Conservation (phyloP, 192 early-diverging fungal species). For the Umbelopsis isabellina region DNA sequence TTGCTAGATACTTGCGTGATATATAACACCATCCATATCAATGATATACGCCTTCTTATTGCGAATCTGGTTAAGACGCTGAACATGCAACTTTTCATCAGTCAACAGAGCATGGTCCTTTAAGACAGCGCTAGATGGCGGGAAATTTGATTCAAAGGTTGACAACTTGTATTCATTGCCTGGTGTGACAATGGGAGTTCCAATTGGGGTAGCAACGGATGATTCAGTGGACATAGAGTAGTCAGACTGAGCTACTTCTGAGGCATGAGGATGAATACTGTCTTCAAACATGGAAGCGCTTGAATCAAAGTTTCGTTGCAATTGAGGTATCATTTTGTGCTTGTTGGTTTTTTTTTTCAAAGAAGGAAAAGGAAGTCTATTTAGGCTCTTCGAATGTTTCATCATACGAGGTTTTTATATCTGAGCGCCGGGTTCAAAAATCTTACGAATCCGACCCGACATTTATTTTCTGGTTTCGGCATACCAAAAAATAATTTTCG, state of each 20-base stretch:
- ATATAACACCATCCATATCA: slow-evolving; percentile 64
- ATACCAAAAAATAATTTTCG: too few relatives aligned
- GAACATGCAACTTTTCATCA: slow-evolving; percentile 16
- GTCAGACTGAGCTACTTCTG: background rate
- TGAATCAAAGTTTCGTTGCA: background rate
- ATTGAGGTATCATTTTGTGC: background rate
- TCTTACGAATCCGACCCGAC: too few relatives aligned
- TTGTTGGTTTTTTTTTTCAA: too few relatives aligned
- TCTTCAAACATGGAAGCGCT: background rate
- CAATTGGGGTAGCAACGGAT: too few relatives aligned
- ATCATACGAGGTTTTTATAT: too few relatives aligned
- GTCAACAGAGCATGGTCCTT: slow-evolving; percentile 19
- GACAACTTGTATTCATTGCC: slow-evolving; percentile 9
- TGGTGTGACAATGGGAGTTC: background rate
- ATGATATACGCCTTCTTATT: slow-evolving; percentile 51
- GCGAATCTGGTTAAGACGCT: slow-evolving; percentile 30
- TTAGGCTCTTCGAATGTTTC: too few relatives aligned
- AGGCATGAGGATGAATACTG: background rate
- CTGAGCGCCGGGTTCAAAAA: too few relatives aligned
- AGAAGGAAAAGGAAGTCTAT: too few relatives aligned
- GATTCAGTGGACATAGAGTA: background rate
- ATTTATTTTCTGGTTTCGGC: too few relatives aligned
- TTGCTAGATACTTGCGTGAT: slow-evolving; percentile 40
- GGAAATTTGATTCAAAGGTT: background rate
- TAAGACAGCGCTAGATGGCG: background rate